Percentiles rank a stretch among this genome's conserved stretches.
phyloP scores from a whole-genome alignment of 371 early-diverging fungal species.

The Zancudomyces culisetae region DNA sequence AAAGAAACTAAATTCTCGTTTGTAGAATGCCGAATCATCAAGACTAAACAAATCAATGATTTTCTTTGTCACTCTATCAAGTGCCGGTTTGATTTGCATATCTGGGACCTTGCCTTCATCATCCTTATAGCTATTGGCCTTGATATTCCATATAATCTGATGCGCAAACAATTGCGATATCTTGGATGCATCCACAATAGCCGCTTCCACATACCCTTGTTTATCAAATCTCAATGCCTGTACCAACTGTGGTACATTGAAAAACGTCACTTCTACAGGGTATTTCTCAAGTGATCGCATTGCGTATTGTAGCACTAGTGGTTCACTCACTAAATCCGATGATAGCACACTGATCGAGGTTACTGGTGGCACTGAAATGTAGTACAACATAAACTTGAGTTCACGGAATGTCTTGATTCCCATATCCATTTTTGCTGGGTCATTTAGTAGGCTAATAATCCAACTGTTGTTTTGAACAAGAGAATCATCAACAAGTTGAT shows the following conservation, averaged over 20 bases:
- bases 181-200: conserved; percentile 77
- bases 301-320: conserved; percentile 82
- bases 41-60: conserved; percentile 64
- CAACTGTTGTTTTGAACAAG: background rate
- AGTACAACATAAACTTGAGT: conserved; percentile 57
- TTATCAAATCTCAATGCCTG: conserved; percentile 86
- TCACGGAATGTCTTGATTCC: conserved; percentile 14
- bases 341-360: conserved; percentile 63
- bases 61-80: conserved; percentile 68
- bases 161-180: conserved; percentile 93
- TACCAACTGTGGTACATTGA: conserved; percentile 97
- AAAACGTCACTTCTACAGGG: conserved; percentile 86
- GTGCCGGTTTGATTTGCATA: conserved; percentile 50
- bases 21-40: conserved; percentile 68
- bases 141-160: conserved; percentile 99
- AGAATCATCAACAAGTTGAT: background rate
- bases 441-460: background rate
- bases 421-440: background rate
- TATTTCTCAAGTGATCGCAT: conserved; percentile 74
- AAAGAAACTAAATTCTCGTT: conserved; percentile 91
- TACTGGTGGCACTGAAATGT: conserved; percentile 85
- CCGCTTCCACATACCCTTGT: conserved; percentile 76
- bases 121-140: conserved; percentile 90
- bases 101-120: conserved; percentile 47
- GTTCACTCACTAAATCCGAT: conserved; percentile 44